Conservation (phyloP, 169 alveolate species). For the Eimeria praecox region DNA sequence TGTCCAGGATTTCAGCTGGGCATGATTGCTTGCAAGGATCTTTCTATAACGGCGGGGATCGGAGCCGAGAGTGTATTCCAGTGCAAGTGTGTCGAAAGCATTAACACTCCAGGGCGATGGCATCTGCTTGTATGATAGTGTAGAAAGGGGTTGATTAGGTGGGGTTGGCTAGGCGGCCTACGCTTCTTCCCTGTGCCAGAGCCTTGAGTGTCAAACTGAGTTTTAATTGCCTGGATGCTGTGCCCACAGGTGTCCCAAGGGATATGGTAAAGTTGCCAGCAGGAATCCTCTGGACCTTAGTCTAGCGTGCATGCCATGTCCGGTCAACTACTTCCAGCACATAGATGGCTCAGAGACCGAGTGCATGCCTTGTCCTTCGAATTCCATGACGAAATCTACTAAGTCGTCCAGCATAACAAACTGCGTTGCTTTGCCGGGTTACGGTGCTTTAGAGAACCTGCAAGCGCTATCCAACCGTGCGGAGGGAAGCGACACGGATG, state of each 20-base stretch:
- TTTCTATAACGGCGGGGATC: slow-evolving; percentile 40
- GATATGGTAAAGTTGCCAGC: slow-evolving; percentile 58
- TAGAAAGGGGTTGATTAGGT: background rate
- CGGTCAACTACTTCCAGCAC: slow-evolving; percentile 80
- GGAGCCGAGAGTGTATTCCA: slow-evolving; percentile 77
- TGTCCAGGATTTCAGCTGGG: slow-evolving; percentile 73
- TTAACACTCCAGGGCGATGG: background rate
- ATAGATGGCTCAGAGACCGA: slow-evolving; percentile 67
- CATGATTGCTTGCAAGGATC: slow-evolving; percentile 40
- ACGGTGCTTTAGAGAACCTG: slow-evolving; percentile 51
- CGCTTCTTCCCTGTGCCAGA: background rate
- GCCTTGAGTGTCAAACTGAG: background rate
- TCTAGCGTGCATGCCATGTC: slow-evolving; percentile 64
- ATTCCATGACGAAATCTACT: slow-evolving; percentile 71
- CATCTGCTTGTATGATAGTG: background rate
- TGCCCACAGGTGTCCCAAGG: slow-evolving; percentile 79
- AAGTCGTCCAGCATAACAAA: slow-evolving; percentile 69
- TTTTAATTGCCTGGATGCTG: too few species aligned
- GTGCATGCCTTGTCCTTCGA: slow-evolving; percentile 79
- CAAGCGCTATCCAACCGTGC: slow-evolving; percentile 41
- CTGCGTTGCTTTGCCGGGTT: slow-evolving; percentile 81
- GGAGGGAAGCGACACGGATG: slow-evolving; percentile 13
- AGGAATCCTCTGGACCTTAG: slow-evolving; percentile 77
- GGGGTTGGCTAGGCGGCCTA: background rate
- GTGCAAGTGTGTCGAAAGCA: slow-evolving; percentile 63